Evolutionary conservation across 2,329 filamentous ascomycete genomes (phyloP), one percentile per base, ranked within the genome.

Genomic region (Ceratocystis destructans): DNA sequence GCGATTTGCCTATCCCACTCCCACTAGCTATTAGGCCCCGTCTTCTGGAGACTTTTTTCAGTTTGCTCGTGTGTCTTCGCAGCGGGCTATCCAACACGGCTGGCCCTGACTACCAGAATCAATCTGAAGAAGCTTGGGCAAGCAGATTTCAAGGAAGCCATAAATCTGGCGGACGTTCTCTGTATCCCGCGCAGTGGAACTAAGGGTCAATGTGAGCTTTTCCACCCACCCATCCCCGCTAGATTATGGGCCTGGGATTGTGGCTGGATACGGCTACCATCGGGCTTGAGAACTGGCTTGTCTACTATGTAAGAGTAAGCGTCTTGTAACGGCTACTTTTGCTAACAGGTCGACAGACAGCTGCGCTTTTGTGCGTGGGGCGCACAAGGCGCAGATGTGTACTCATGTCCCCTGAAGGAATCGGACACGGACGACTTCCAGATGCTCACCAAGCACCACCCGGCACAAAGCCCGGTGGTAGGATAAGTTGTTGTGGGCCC

Each of bases 171-270:
- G 28, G 84, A 90, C 71, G 80, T 88, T 20, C 82, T 90, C n/a
- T 89, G 90, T 73, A 90, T 87, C 75, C 88, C 87, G 12, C 82
- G 80, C 71, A 79, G 78, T 63, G 90, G 87, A 87, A 87, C 87
- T 68, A 80, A 86, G 77, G 86, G 69, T 41, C 50, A 61, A 70
- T 68, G 37, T 64, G 48, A 67, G 50, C 37, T 20, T 41, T 41
- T 12, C 12, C 28, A 25, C 10, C 1, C 1, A 3, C 10, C 10
- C 37, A 41, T 41, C 22, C 8, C 10, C 37, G 4, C 37, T 10
- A 4, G 45, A 48, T 5, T 48, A 20, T 48, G 5, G 6, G 15
- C 5, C 45, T 48, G 1, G 45, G 12, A 20, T 20, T 48, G 17
- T 20, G 45, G 45, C 45, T 20, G 45, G 45, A 17, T 48, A 48